Evolutionary conservation across 1,284 basidiomycete species (phyloP).

Genomic region (Marasmius tenuissimus): DNA sequence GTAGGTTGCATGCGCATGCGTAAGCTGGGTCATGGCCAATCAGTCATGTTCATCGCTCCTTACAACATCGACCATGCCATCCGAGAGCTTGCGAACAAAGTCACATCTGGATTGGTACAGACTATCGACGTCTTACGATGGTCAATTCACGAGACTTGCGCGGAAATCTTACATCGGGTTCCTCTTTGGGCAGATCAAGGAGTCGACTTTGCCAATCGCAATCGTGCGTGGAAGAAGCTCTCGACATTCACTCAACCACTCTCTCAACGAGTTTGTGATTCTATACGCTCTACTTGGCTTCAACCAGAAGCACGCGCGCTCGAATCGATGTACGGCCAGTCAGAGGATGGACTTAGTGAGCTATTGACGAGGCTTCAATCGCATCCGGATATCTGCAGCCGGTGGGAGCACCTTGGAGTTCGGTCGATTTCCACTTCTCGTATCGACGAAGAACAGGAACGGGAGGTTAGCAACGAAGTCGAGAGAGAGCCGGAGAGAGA

Average conservation of each 20-base stretch:
- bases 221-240: slow-evolving; percentile 28
- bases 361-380: neutral
- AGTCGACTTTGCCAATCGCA: slow-evolving; percentile 31
- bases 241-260: slow-evolving; percentile 4
- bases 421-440: slow-evolving; percentile 12
- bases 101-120: slow-evolving; percentile 11
- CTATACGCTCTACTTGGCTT: slow-evolving; percentile 32
- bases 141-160: slow-evolving; percentile 46
- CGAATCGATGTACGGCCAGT: slow-evolving; percentile 34
- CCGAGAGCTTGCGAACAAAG: slow-evolving; percentile 23
- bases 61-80: slow-evolving; percentile 44
- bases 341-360: neutral
- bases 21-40: slow-evolving; percentile 47
- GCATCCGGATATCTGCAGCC: slow-evolving; percentile 24
- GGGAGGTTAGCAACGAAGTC: slow-evolving; percentile 44
- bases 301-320: slow-evolving; percentile 38
- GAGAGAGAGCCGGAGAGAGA: slow-evolving; percentile 41
- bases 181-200: slow-evolving; percentile 52
- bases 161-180: slow-evolving; percentile 36
- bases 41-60: slow-evolving; percentile 50
- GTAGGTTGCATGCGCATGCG: slow-evolving; percentile 53
- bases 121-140: slow-evolving; percentile 42
- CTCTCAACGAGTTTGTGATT: neutral
- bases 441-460: slow-evolving; percentile 50
- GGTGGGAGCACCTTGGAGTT: slow-evolving; percentile 29